A percentile compares a stretch with the other conserved stretches of the same genome.
Conservation (phyloP, 2,329 filamentous ascomycete genomes). For the Hymenoscyphus albidus region DNA sequence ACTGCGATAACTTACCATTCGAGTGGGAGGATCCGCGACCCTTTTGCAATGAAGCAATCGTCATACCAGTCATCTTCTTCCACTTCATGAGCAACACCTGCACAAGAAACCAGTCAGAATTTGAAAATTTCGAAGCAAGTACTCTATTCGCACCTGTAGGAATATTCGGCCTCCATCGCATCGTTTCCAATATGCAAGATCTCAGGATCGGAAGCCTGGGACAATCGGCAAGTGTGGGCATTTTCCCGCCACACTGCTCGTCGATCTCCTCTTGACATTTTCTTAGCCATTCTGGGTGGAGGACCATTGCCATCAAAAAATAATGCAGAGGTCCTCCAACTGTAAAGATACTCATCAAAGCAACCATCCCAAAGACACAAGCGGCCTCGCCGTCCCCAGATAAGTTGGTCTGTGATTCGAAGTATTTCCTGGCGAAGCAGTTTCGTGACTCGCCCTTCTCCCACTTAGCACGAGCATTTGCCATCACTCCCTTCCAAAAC, state of each 20-base stretch:
- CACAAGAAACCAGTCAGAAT: neutral
- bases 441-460: slow-evolving; percentile 36
- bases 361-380: slow-evolving; percentile 10
- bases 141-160: slow-evolving; percentile 36
- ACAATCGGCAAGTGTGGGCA: slow-evolving; percentile 28
- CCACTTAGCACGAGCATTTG: slow-evolving; percentile 38
- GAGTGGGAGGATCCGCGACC: slow-evolving; percentile 7
- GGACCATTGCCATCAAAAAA: slow-evolving; percentile 7
- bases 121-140: neutral
- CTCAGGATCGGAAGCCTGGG: slow-evolving; percentile 34
- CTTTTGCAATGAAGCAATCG: slow-evolving; percentile 7
- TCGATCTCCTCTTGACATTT: slow-evolving; percentile 17
- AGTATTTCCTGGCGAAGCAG: slow-evolving; percentile 41
- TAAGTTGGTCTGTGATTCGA: slow-evolving; percentile 31
- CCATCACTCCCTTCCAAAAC: slow-evolving; percentile 38
- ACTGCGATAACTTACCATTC: slow-evolving; percentile 3
- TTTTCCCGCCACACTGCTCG: slow-evolving; percentile 9
- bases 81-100: slow-evolving; percentile 7
- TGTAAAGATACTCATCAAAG: slow-evolving; percentile 9
- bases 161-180: slow-evolving; percentile 46
- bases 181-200: slow-evolving; percentile 30
- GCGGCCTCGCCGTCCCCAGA: slow-evolving; percentile 14
- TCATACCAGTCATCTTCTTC: slow-evolving; percentile 12
- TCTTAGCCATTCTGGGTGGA: slow-evolving; percentile 16
- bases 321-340: slow-evolving; percentile 6